These are phyloP conservation scores for Cladophialophora chaetospira DNA, from an alignment of 2,329 filamentous ascomycete species.

Conservation along the genomic window DNA sequence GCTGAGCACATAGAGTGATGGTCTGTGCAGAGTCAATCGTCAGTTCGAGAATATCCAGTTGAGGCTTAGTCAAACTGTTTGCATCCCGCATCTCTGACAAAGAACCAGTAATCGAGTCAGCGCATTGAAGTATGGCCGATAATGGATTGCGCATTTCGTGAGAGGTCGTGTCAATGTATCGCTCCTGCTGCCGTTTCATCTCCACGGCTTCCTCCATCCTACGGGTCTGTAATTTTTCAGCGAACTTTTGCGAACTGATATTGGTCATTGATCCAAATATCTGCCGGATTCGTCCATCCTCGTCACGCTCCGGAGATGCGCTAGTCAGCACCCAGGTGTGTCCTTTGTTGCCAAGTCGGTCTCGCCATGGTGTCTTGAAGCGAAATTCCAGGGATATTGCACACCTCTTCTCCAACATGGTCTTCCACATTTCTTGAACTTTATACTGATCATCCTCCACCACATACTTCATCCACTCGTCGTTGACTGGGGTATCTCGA, in stretches of 20 bases:
- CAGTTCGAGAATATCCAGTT: conserved; percentile 47
- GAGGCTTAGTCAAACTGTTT: conserved; percentile 25
- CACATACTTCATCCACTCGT: conserved; percentile 55
- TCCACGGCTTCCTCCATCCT: conserved; percentile 80
- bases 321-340: conserved; percentile 59
- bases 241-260: conserved; percentile 82
- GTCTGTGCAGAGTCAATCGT: conserved; percentile 74
- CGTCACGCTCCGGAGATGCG: conserved; percentile 55
- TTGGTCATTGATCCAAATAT: conserved; percentile 69
- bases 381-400: conserved; percentile 53
- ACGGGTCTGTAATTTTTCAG: conserved; percentile 75
- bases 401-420: conserved; percentile 25
- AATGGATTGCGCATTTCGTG: conserved; percentile 61
- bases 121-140: conserved; percentile 60
- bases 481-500: conserved; percentile 24
- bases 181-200: conserved; percentile 76
- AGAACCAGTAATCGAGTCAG: conserved; percentile 55
- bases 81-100: conserved; percentile 51
- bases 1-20: conserved; percentile 74
- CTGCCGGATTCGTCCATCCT: conserved; percentile 53
- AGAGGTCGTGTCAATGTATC: conserved; percentile 73
- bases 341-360: conserved; percentile 51
- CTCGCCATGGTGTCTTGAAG: conserved; percentile 57
- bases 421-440: conserved; percentile 39
- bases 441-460: conserved; percentile 52